phyloP scores from a whole-genome alignment of 495 filamentous ascomycete species.

The Aspergillus funiculosus region DNA sequence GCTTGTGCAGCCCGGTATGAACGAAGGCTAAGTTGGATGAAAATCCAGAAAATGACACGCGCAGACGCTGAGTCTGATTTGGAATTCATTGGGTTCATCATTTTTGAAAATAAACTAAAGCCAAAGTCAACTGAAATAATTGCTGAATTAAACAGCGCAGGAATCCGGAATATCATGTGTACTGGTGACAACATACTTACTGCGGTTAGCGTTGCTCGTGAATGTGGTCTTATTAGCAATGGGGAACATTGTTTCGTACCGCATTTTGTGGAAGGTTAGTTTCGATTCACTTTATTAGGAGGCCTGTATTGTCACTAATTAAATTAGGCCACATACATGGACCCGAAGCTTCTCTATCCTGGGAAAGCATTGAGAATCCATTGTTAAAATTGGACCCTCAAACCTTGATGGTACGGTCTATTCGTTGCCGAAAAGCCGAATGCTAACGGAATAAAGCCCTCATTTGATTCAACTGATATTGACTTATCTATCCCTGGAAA shows the following conservation, averaged over 20 bases:
- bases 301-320: slow-evolving; percentile 7
- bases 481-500: slow-evolving; percentile 85
- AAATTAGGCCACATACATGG: slow-evolving; percentile 53
- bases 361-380: slow-evolving; percentile 89
- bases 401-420: slow-evolving; percentile 57
- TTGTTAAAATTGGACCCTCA: slow-evolving; percentile 67
- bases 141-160: slow-evolving; percentile 73
- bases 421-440: not conserved
- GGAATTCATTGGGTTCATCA: slow-evolving; percentile 89
- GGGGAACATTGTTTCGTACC: slow-evolving; percentile 87
- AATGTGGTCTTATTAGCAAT: slow-evolving; percentile 77
- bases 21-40: slow-evolving; percentile 81
- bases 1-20: slow-evolving; percentile 88
- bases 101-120: slow-evolving; percentile 99
- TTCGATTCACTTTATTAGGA: not conserved
- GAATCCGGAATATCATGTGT: slow-evolving; percentile 91
- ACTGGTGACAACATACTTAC: slow-evolving; percentile 98
- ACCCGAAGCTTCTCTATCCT: slow-evolving; percentile 63
- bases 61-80: slow-evolving; percentile 75
- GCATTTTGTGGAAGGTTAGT: slow-evolving; percentile 68
- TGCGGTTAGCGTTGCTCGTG: slow-evolving; percentile 90
- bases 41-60: slow-evolving; percentile 87
- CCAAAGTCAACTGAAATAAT: slow-evolving; percentile 71
- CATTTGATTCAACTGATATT: slow-evolving; percentile 57
- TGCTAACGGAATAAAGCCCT: slow-evolving; percentile 52